A percentile compares a stretch with the other conserved stretches of the same genome.
These are phyloP conservation scores for Vigna unguiculata DNA, from an alignment of 306 rosid species.

Conservation along the genomic window DNA sequence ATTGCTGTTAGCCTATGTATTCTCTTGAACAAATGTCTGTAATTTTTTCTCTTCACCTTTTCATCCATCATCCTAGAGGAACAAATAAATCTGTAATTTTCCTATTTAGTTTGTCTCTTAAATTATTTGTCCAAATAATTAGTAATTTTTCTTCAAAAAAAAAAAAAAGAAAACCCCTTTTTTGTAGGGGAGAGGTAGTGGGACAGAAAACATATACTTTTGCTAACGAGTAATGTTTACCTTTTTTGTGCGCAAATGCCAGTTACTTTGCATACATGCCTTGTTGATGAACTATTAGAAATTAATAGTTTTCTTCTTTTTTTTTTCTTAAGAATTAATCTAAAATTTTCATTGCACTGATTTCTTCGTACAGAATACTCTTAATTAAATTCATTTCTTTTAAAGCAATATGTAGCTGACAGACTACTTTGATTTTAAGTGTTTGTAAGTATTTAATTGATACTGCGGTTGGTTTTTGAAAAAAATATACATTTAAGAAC, in stretches of 20 bases:
- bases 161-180: not conserved
- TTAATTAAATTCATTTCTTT: no score
- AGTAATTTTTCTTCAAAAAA: conserved; percentile 28
- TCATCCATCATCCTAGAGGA: conserved; percentile 39
- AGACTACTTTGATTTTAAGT: no score
- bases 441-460: no score
- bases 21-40: conserved; percentile 46
- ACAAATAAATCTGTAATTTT: conserved; percentile 37
- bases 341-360: no score
- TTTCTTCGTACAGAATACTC: no score
- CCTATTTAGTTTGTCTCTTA: conserved; percentile 37
- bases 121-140: conserved; percentile 41
- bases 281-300: not conserved
- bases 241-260: not conserved
- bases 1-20: conserved; percentile 37
- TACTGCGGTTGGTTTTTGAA: no score
- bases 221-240: not conserved
- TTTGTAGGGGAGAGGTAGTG: not conserved
- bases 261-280: not conserved
- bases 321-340: no score
- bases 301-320: no score
- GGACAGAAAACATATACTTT: not conserved
- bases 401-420: no score
- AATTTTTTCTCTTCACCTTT: conserved; percentile 29
- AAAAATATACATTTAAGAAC: no score